phyloP scores from a whole-genome alignment of 2,329 filamentous ascomycete genomes.

The Colletotrichum chlorophyti region DNA sequence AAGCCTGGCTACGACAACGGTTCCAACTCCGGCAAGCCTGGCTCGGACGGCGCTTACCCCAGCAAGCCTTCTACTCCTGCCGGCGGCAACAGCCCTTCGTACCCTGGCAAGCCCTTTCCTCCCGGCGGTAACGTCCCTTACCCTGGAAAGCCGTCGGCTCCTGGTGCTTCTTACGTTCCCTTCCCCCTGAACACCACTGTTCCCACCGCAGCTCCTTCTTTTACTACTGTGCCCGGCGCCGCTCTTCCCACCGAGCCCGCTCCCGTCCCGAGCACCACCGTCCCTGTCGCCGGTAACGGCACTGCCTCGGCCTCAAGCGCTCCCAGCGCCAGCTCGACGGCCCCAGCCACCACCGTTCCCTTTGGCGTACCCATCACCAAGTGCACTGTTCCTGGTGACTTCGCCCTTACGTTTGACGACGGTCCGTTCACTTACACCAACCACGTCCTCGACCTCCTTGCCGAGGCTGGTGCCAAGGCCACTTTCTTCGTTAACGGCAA shows the following conservation, averaged over 20 bases:
- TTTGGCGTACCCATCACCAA: conserved; percentile 41
- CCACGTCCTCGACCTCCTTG: conserved; percentile 47
- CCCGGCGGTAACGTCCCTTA: conserved; percentile 5
- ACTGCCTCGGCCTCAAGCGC: background rate
- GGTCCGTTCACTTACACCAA: conserved; percentile 51
- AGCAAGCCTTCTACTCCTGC: background rate
- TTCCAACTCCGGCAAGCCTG: background rate
- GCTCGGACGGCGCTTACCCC: background rate
- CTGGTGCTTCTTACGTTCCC: conserved; percentile 4
- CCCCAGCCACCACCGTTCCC: conserved; percentile 38
- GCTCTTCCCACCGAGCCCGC: conserved; percentile 18
- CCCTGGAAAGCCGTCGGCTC: conserved; percentile 14
- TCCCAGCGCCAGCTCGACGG: conserved; percentile 34
- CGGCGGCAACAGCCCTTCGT: background rate
- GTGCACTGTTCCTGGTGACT: conserved; percentile 42
- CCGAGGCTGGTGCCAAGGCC: conserved; percentile 39
- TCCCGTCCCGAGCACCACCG: conserved; percentile 14
- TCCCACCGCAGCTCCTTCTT: conserved; percentile 4
- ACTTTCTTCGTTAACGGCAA: conserved; percentile 52
- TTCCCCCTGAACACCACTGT: conserved; percentile 18
- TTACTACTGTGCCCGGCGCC: conserved; percentile 14
- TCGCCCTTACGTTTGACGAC: conserved; percentile 56
- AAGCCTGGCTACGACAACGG: background rate
- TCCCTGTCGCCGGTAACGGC: conserved; percentile 22
- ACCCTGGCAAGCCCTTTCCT: conserved; percentile 9